Evolutionary conservation across 768 basidiomycete genomes (phyloP).

Genomic region (Coprinopsis cinerea): DNA sequence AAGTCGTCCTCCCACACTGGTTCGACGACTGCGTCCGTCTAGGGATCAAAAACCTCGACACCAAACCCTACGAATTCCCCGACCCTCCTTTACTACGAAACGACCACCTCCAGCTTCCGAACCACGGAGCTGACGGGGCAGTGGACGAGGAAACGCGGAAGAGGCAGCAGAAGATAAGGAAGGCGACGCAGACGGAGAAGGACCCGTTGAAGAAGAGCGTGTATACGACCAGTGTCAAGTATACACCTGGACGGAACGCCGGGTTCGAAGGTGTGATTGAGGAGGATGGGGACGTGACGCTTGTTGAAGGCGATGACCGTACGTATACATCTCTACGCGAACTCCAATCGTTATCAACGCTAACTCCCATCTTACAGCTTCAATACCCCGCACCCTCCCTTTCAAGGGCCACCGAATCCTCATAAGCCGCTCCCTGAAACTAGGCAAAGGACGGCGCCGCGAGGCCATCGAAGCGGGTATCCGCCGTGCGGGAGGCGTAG

Average conservation of each 20-base stretch:
- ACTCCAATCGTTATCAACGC: too few relatives aligned
- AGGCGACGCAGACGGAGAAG: slow-evolving; percentile 19
- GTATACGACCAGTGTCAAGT: slow-evolving; percentile 25
- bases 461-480: slow-evolving; percentile 56
- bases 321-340: too few relatives aligned
- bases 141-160: slow-evolving; percentile 12
- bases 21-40: slow-evolving; percentile 75
- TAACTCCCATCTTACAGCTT: too few relatives aligned
- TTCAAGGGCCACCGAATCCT: slow-evolving; percentile 56
- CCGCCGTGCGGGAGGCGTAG: slow-evolving; percentile 43
- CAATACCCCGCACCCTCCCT: too few relatives aligned
- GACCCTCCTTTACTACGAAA: slow-evolving; percentile 48
- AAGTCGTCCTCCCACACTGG: slow-evolving; percentile 85
- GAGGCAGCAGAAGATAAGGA: slow-evolving; percentile 17
- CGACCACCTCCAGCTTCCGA: not conserved
- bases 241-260: slow-evolving; percentile 19
- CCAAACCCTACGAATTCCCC: slow-evolving; percentile 66
- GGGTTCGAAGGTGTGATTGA: not conserved
- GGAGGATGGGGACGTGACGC: too few relatives aligned
- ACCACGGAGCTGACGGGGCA: slow-evolving; percentile 5
- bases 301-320: too few relatives aligned
- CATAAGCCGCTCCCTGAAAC: slow-evolving; percentile 52
- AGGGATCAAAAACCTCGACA: slow-evolving; percentile 43
- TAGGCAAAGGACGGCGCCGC: slow-evolving; percentile 38
- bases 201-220: slow-evolving; percentile 28